Conservation (phyloP, 768 basidiomycete species). For the Termitomyces sp. region DNA sequence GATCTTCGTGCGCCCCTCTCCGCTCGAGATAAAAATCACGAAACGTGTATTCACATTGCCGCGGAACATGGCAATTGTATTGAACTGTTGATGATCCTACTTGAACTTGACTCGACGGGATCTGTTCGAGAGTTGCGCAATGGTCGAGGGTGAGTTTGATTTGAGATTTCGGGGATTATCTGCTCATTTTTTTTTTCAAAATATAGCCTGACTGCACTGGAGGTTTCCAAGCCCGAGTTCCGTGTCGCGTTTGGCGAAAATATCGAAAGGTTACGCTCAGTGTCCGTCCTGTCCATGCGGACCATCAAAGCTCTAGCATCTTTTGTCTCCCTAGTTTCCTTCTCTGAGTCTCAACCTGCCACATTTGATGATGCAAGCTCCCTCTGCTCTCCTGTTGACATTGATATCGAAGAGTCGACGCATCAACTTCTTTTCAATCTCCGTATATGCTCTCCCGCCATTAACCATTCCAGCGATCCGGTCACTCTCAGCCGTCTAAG, state of each 20-base stretch:
- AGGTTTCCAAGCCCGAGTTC: slow-evolving; percentile 65
- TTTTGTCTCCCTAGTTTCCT: slow-evolving; percentile 44
- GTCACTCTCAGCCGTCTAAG: slow-evolving; percentile 38
- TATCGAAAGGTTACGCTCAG: slow-evolving; percentile 38
- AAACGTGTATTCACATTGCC: slow-evolving; percentile 78
- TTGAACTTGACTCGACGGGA: slow-evolving; percentile 59
- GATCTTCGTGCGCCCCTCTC: slow-evolving; percentile 67
- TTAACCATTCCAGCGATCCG: slow-evolving; percentile 30
- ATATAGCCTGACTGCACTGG: slow-evolving; percentile 57
- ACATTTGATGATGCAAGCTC: slow-evolving; percentile 26
- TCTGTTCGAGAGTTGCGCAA: slow-evolving; percentile 58
- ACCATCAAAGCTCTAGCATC: slow-evolving; percentile 49
- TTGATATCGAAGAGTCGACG: slow-evolving; percentile 38
- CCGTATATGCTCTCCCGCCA: slow-evolving; percentile 39
- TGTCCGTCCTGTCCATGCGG: slow-evolving; percentile 48
- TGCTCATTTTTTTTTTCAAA: slow-evolving; percentile 13
- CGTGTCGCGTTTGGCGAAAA: slow-evolving; percentile 55
- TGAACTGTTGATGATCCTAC: slow-evolving; percentile 55
- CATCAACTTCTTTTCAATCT: slow-evolving; percentile 52
- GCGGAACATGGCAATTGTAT: slow-evolving; percentile 68
- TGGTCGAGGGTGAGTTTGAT: slow-evolving; percentile 55
- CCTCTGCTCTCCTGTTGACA: slow-evolving; percentile 31
- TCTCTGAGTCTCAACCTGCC: slow-evolving; percentile 28
- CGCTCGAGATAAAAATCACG: slow-evolving; percentile 59
- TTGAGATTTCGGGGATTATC: neutral